phyloP scores from a whole-genome alignment of 2,329 filamentous ascomycete genomes.

The Colletotrichum scovillei region DNA sequence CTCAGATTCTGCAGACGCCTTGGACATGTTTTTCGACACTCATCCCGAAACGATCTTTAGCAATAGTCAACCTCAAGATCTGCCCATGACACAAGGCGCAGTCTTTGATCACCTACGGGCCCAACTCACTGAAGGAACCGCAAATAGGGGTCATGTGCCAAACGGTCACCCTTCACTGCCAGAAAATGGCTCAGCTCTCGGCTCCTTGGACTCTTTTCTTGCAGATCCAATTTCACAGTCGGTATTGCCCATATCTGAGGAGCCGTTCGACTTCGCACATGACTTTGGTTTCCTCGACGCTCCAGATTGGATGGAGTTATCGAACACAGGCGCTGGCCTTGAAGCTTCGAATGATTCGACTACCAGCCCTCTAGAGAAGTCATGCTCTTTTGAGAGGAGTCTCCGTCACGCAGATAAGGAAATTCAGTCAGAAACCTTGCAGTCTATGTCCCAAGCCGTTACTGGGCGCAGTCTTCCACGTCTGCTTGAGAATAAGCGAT shows the following conservation, averaged over 20 bases:
- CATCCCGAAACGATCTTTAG: neutral
- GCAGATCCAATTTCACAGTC: neutral
- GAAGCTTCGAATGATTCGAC: neutral
- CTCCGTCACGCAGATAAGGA: neutral
- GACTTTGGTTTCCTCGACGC: neutral
- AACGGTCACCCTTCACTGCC: neutral
- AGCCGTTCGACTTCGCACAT: neutral
- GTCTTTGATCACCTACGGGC: neutral
- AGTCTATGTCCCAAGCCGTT: neutral
- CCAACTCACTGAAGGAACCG: neutral
- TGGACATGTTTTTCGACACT: neutral
- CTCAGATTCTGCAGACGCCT: neutral
- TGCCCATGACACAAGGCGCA: too few species aligned
- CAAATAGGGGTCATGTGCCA: neutral
- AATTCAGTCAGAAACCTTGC: neutral
- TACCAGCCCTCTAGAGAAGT: neutral
- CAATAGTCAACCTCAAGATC: too few species aligned
- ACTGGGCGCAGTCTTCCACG: neutral
- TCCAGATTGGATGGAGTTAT: neutral
- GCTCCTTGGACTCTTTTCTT: neutral
- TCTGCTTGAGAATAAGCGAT: neutral
- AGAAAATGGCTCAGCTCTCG: neutral
- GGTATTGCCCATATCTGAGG: neutral
- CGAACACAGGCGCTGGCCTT: neutral
- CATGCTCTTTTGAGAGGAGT: neutral